Conservation (phyloP, 495 filamentous ascomycete species). For the Talaromyces thailandensis region DNA sequence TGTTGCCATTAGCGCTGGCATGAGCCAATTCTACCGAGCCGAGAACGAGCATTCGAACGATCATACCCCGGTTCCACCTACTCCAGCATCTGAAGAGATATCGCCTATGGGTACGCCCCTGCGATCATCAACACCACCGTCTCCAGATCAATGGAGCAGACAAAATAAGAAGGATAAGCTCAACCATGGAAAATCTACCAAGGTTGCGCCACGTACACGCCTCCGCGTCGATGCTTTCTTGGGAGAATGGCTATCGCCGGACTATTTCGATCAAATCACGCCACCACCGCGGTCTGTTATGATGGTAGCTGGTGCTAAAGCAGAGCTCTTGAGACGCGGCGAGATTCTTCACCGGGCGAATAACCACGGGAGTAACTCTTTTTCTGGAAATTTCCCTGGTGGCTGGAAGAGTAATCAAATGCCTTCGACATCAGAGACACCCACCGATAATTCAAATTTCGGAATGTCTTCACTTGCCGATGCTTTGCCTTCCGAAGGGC, state of each 20-base stretch:
- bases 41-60: conserved; percentile 5
- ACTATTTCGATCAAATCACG: conserved; percentile 88
- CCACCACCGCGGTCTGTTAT: conserved; percentile 77
- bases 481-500: background rate
- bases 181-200: conserved; percentile 10
- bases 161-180: conserved; percentile 7
- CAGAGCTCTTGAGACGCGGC: conserved; percentile 65
- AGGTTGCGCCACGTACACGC: conserved; percentile 10
- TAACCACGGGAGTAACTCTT: conserved; percentile 16
- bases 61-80: background rate
- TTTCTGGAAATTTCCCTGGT: conserved; percentile 48
- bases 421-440: conserved; percentile 14
- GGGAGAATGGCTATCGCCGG: conserved; percentile 89
- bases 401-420: conserved; percentile 45
- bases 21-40: conserved; percentile 54
- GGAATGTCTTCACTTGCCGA: conserved; percentile 8
- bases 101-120: conserved; percentile 2
- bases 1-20: conserved; percentile 78
- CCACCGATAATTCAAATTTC: conserved; percentile 16
- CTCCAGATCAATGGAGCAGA: conserved; percentile 4
- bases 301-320: conserved; percentile 82
- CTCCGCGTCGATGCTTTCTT: conserved; percentile 85
- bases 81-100: conserved; percentile 10
- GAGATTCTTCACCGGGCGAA: conserved; percentile 31
- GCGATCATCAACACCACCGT: conserved; percentile 14